Evolutionary conservation across 192 early-diverging fungal genomes (phyloP).

Genomic region (Glomus cerebriforme): DNA sequence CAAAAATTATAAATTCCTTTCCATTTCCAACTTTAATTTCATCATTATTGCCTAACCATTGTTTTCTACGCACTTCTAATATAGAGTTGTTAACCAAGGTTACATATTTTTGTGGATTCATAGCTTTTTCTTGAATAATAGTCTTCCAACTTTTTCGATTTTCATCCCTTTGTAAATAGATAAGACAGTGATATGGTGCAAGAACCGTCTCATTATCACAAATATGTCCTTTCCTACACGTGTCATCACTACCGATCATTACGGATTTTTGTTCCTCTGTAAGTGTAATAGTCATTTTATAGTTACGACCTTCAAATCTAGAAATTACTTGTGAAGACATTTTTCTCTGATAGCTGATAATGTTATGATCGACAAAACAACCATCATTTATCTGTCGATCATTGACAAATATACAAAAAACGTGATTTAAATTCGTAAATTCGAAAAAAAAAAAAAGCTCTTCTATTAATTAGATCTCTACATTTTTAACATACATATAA

Average conservation of each 20-base stretch:
- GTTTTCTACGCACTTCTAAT: neutral
- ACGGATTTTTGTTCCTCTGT: neutral
- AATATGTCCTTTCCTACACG: neutral
- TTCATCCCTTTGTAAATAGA: neutral
- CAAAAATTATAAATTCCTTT: neutral
- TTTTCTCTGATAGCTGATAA: too few relatives aligned
- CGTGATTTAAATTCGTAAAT: too few relatives aligned
- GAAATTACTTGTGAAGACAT: neutral
- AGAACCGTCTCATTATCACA: neutral
- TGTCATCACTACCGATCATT: neutral
- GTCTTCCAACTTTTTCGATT: neutral
- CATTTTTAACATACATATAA: too few relatives aligned
- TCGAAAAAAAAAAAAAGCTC: too few relatives aligned
- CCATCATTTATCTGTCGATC: too few relatives aligned
- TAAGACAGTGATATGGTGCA: neutral
- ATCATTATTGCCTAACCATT: neutral
- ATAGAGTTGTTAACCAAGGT: neutral
- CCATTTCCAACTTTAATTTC: neutral
- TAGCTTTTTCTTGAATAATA: neutral
- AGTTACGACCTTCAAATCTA: neutral
- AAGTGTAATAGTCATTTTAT: neutral
- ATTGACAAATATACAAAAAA: too few relatives aligned
- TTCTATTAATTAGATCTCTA: too few relatives aligned
- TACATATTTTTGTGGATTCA: neutral
- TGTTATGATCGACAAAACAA: too few relatives aligned